Conservation (phyloP, 768 basidiomycete species). For the Kwoniella botswanensis region DNA sequence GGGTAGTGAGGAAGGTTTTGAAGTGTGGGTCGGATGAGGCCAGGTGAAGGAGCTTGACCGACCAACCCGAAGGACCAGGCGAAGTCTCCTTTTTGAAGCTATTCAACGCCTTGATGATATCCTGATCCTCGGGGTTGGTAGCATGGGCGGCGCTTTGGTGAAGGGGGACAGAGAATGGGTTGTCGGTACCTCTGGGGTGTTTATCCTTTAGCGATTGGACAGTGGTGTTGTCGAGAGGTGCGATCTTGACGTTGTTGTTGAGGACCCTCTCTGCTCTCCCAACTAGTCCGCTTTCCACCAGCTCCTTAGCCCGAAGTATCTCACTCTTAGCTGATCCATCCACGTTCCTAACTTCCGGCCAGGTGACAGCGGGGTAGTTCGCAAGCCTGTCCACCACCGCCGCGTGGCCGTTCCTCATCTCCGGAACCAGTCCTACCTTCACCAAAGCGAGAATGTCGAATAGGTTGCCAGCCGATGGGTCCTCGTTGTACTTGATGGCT, state of each 20-base stretch:
- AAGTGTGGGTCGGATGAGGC: not conserved
- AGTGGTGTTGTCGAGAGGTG: slow-evolving; percentile 3
- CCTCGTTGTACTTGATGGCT: not conserved
- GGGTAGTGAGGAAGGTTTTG: not conserved
- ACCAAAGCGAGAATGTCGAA: slow-evolving; percentile 2
- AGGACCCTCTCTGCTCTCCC: slow-evolving; percentile 11
- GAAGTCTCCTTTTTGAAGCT: not conserved
- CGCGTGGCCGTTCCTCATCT: slow-evolving; percentile 6
- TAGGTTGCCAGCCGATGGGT: not conserved
- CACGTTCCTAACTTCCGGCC: not conserved
- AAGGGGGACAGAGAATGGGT: slow-evolving; percentile 5
- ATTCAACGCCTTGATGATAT: not conserved
- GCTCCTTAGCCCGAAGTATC: not conserved
- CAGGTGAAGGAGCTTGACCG: slow-evolving; percentile 2
- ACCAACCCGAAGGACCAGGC: slow-evolving; percentile 12
- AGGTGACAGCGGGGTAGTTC: not conserved
- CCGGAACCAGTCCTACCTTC: slow-evolving; percentile 4
- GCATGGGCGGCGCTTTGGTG: slow-evolving; percentile 57
- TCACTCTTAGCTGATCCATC: not conserved
- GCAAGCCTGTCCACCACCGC: not conserved
- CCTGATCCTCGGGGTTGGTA: slow-evolving; percentile 7
- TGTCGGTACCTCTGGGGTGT: not conserved
- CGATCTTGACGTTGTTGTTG: slow-evolving; percentile 2
- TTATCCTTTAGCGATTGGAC: not conserved
- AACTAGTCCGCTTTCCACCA: slow-evolving; percentile 11